These are phyloP conservation scores for Tolypocladium tropicale DNA, from an alignment of 2,329 filamentous ascomycete species.

Conservation along the genomic window DNA sequence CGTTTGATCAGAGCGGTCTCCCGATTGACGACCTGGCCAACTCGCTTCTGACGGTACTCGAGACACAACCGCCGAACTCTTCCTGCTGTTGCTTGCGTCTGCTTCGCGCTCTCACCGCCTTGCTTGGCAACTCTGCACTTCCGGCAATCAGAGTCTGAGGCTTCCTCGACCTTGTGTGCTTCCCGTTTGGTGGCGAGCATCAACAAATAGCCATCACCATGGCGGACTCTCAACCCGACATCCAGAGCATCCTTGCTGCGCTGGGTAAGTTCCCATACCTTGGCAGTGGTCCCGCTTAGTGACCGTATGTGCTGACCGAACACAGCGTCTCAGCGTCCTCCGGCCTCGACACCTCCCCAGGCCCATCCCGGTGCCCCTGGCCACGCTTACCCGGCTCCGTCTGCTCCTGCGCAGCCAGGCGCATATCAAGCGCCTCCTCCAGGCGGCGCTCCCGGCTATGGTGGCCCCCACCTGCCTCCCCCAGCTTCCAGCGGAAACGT, in stretches of 20 bases:
- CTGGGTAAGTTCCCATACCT: slow-evolving; percentile 27
- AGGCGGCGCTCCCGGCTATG: slow-evolving; percentile 23
- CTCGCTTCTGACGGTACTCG: background rate
- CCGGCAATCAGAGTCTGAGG: background rate
- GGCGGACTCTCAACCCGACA: slow-evolving; percentile 28
- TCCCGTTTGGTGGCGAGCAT: background rate
- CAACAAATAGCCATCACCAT: slow-evolving; percentile 11
- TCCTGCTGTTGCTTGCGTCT: background rate
- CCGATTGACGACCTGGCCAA: background rate
- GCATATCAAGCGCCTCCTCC: slow-evolving; percentile 27
- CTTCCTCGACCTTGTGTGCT: background rate
- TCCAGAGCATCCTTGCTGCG: slow-evolving; percentile 37
- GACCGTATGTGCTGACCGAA: background rate
- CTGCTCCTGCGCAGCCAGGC: slow-evolving; percentile 21
- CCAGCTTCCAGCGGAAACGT: slow-evolving; percentile 66
- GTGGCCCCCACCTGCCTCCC: slow-evolving; percentile 43
- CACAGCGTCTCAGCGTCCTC: slow-evolving; percentile 33
- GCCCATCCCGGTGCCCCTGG: slow-evolving; percentile 26
- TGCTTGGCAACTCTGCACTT: background rate
- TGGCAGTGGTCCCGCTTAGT: too few species aligned
- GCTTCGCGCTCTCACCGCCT: background rate
- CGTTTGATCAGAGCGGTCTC: background rate
- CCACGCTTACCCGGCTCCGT: slow-evolving; percentile 28
- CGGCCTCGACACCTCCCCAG: slow-evolving; percentile 30
- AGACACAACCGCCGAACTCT: background rate